Evolutionary conservation across 1,284 basidiomycete genomes (phyloP), one percentile per base, ranked within the genome.

Genomic region (Apiotrichum gamsii): DNA sequence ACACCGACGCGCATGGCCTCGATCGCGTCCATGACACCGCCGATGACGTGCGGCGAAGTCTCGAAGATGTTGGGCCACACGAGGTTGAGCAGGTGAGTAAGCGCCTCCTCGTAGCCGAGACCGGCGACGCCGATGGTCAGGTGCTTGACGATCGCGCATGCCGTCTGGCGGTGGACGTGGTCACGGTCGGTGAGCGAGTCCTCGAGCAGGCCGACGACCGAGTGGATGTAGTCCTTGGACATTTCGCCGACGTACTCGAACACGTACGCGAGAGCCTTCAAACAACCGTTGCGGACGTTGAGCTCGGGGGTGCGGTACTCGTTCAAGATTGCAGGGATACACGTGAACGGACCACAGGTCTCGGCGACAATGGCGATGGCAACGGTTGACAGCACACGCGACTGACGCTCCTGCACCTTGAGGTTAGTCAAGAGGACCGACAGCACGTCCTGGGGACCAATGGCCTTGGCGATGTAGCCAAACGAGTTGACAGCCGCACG

Each of bases 201-300:
- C 73, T 98, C 95, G 35, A 99, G 82, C 80, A 96, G 91, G 11
- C 90, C 93, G 45, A 97, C 87, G 16, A 97, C 90, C 1, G 90
- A 94, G 74, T 97, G 90, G 64, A 87, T 87, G 70, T 98, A 99
- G 76, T 96, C 95, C 31, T 95, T 94, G 23, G 90, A 93, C 77
- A 97, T 94, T 33, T 96, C 95, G n/a, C 95, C 95, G 61, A 98
- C 94, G 66, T 99, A 98, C 77, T 98, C 95, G 67, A 98, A 98
- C 51, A 99, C 86, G 78, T 96, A 99, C 5, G 93, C 91, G 23
- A 98, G 79, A 1, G 95, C 93, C 72, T 99, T 99, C 54, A 99
- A 78, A 81, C 94, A 98, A 53, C 95, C 95, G n/a, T 94, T 98
- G 45, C 95, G 86, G 36, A 98, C 95, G 71, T 98, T 99, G 53